Evolutionary conservation across 257 asterid genomes (phyloP).

Genomic region (Dorcoceras hygrometricum): DNA sequence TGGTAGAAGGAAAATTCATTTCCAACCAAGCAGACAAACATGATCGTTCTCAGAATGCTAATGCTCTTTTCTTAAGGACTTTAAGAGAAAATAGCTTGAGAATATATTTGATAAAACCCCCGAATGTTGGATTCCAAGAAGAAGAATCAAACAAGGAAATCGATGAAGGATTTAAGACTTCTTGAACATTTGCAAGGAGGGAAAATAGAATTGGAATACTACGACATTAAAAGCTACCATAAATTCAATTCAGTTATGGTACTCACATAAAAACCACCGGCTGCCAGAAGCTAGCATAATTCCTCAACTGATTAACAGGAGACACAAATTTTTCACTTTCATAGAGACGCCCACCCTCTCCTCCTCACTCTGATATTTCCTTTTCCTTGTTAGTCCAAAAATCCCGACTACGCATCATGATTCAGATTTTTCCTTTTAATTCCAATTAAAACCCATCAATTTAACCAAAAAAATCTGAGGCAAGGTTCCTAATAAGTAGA

Average conservation of each 20-base stretch:
- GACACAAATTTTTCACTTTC: not conserved
- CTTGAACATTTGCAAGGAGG: not conserved
- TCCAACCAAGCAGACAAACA: not conserved
- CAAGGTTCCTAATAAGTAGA: not conserved
- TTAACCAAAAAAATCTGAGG: not conserved
- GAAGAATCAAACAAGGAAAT: not conserved
- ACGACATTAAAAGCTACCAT: not conserved
- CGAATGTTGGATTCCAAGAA: not conserved
- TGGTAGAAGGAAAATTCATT: not conserved
- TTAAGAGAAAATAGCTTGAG: not conserved
- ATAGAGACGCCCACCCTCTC: too few relatives aligned
- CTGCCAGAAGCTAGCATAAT: not conserved
- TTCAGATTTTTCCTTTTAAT: not conserved
- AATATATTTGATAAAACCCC: not conserved
- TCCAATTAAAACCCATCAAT: conserved; percentile 2
- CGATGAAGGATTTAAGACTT: not conserved
- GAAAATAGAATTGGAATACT: not conserved
- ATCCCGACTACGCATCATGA: conserved; percentile 10
- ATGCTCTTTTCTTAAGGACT: not conserved
- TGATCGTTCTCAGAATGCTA: not conserved
- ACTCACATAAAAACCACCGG: not conserved
- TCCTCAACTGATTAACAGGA: not conserved
- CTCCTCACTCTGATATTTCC: not conserved
- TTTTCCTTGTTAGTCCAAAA: not conserved
- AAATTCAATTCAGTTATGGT: not conserved